Evolutionary conservation across 257 asterid genomes (phyloP), one percentile per base, ranked within the genome.

Genomic region (Leptodermis oblonga): DNA sequence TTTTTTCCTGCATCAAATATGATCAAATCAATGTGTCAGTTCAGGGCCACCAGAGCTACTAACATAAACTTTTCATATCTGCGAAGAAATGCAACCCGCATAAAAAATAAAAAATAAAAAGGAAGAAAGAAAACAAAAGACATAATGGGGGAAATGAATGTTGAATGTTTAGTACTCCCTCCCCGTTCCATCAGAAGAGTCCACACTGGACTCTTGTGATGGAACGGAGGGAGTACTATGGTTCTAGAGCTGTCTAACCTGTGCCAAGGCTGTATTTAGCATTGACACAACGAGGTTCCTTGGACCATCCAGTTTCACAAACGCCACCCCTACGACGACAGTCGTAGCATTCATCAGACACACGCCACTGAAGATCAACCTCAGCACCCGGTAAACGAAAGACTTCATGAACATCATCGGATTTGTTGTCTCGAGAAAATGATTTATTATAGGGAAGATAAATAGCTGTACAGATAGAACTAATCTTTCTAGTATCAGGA

Each of bases 141-240:
- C 66, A 61, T 26, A 34, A 7, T 0, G 68, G 22, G 39, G 53
- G 53, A 63, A 10, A 1, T 63, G 45, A 1, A 41, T 18, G 5
- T 8, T 20, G 26, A 33, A 8, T 67, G 70, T 25, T 11, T 28
- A 36, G 18, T 14, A 0, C 33, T 41, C 36, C 67, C 71, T 62
- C 74, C 79, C 30, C 46, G 20, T 73, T 69, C 62, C 77, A 67
- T 65, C 79, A 41, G 74, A n/a, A n/a, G n/a, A n/a, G n/a, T n/a
- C n/a, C n/a, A n/a, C n/a, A n/a, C n/a, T n/a, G n/a, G n/a, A n/a
- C n/a, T n/a, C n/a, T n/a, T n/a, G n/a, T n/a, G n/a, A n/a, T n/a
- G n/a, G n/a, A n/a, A n/a, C n/a, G n/a, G n/a, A n/a, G n/a, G n/a
- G n/a, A 51, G 66, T 28, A 9, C 46, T 10, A 34, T 12, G 36